phyloP scores from a whole-genome alignment of 202 grass and related monocot species.

The Thinopyrum obtusiflorum region DNA sequence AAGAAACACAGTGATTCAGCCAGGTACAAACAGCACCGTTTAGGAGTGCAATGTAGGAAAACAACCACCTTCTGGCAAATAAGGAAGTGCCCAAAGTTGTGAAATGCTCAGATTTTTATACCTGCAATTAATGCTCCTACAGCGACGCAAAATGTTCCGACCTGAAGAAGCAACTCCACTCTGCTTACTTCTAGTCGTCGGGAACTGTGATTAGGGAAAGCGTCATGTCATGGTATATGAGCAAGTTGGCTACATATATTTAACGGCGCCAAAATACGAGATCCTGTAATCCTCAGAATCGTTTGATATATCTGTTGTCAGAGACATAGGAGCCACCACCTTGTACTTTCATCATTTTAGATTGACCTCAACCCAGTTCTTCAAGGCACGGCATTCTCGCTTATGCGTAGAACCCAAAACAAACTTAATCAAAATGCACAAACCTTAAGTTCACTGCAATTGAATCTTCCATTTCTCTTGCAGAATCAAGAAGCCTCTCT shows the following conservation, averaged over 20 bases:
- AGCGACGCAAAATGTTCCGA: slow-evolving; percentile 91
- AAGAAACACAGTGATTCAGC: background rate
- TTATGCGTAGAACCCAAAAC: background rate
- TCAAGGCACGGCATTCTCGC: background rate
- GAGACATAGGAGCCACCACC: background rate
- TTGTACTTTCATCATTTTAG: background rate
- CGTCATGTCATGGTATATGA: background rate
- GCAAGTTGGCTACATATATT: background rate
- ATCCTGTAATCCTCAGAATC: background rate
- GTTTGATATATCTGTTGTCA: background rate
- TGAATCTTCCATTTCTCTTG: slow-evolving; percentile 99
- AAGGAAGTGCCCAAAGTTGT: background rate
- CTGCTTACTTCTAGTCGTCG: slow-evolving; percentile 91
- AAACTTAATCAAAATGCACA: slow-evolving; percentile 1
- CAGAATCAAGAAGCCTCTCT: slow-evolving; percentile 94
- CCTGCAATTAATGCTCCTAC: slow-evolving; percentile 94
- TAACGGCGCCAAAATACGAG: background rate
- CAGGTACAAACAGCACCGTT: background rate
- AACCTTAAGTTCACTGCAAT: slow-evolving; percentile 97
- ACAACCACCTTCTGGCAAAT: background rate
- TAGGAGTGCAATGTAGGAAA: background rate
- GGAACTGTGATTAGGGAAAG: slow-evolving; percentile 49
- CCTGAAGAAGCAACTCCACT: slow-evolving; percentile 95
- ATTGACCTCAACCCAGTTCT: background rate
- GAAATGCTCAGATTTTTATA: slow-evolving; percentile 35